Conservation (phyloP, 2,329 filamentous ascomycete genomes). For the Nigrograna mackinnonii region DNA sequence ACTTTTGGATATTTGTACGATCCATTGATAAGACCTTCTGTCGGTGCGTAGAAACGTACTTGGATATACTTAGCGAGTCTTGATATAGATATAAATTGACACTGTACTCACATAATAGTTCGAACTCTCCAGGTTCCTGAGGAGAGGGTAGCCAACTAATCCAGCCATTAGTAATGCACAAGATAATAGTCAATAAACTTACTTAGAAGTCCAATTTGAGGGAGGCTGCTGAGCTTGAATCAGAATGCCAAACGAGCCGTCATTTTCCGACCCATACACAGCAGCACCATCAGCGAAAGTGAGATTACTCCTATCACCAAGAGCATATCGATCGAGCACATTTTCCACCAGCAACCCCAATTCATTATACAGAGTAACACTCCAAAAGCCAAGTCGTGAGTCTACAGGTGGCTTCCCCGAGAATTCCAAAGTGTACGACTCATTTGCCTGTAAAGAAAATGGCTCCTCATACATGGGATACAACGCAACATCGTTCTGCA, state of each 20-base stretch:
- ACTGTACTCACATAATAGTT: too few species aligned
- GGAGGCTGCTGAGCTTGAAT: slow-evolving; percentile 2
- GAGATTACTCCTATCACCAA: slow-evolving; percentile 4
- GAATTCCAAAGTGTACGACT: slow-evolving; percentile 2
- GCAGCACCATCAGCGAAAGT: slow-evolving; percentile 3
- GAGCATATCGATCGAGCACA: not conserved
- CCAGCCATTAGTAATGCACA: too few species aligned
- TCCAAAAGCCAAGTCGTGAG: slow-evolving; percentile 2
- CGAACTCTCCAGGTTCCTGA: too few species aligned
- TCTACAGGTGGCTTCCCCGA: not conserved
- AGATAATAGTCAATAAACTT: too few species aligned
- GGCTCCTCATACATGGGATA: not conserved
- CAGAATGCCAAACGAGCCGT: slow-evolving; percentile 2
- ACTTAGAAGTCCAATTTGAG: slow-evolving; percentile 7
- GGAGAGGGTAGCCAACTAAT: too few species aligned
- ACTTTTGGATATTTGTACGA: too few species aligned
- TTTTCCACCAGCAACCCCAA: slow-evolving; percentile 1
- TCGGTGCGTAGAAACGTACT: too few species aligned
- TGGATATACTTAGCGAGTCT: too few species aligned
- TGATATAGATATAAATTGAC: too few species aligned
- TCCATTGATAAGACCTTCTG: too few species aligned
- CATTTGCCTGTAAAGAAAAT: not conserved
- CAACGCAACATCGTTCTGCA: not conserved
- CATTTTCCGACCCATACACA: not conserved
- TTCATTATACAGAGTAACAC: slow-evolving; percentile 1